Base-by-base conservation (phyloP, 306 rosid genomes). In the Prinsepia uniflora region DNA sequence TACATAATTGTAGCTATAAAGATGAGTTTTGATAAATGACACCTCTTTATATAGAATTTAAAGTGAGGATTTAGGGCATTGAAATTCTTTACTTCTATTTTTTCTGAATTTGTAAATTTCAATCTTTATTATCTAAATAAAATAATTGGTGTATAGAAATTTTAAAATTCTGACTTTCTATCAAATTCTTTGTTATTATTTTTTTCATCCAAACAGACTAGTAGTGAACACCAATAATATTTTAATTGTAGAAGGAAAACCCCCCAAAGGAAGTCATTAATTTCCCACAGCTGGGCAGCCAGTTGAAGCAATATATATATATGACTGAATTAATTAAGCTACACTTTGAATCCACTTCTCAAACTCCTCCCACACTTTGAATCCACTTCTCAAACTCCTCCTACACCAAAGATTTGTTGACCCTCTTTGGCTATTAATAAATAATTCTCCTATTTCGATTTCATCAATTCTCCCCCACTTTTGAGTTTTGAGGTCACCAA, bases 321-420 rank as follows among this genome's bases (percentile, higher is more conserved):
- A 30, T n/a, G 56, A 55, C 69, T 46, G 71, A 72, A 68, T 75
- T 57, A n/a, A n/a, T n/a, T n/a, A n/a, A n/a, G n/a, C n/a, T n/a
- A n/a, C n/a, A n/a, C n/a, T 68, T 68, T 39, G 48, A 68, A n/a
- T 34, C 12, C 63, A 52, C 63, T 68, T 52, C 40, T 42, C 52
- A 57, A 52, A 19, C 39, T 24, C 30, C 0, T 24, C 19, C 48
- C 8, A 10, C 22, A 54, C 50, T 68, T 68, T 39, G 48, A 68
- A n/a, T 34, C 12, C 63, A 52, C 63, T 68, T 52, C 40, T 42
- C 52, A 57, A 52, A 19, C 39, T 24, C 30, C 0, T 24, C 19
- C 48, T 14, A 10, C 22, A 54, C 50, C 73, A 69, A 55, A 24
- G 7, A 57, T 69, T 41, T 69, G 64, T 40, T 68, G 62, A 40